These are phyloP conservation scores for Amylostereum areolatum DNA, from an alignment of 1,284 basidiomycete genomes.

Conservation along the genomic window DNA sequence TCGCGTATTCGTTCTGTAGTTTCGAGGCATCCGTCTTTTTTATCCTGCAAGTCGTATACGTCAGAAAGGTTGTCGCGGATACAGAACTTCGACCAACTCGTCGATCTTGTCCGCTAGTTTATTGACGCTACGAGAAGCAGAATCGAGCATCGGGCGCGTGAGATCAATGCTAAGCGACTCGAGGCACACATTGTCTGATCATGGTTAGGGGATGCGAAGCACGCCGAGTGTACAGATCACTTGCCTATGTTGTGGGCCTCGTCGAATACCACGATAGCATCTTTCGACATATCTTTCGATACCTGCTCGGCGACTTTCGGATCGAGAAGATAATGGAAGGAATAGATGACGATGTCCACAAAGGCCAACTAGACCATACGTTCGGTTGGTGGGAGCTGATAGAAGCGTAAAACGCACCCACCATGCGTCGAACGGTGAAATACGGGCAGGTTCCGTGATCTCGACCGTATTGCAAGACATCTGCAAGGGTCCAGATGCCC, in stretches of 20 bases:
- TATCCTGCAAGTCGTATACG: conserved; percentile 50
- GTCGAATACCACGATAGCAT: conserved; percentile 98
- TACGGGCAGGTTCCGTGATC: conserved; percentile 92
- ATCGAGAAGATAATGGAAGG: conserved; percentile 98
- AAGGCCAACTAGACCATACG: conserved; percentile 73
- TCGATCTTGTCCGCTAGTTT: conserved; percentile 91
- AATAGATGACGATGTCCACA: conserved; percentile 96
- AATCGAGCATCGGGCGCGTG: conserved; percentile 98
- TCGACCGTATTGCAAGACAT: conserved; percentile 85
- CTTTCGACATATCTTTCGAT: conserved; percentile 95
- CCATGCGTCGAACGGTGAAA: conserved; percentile 96
- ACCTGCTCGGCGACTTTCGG: conserved; percentile 99
- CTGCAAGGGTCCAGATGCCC: conserved; percentile 93
- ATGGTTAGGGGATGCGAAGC: neutral
- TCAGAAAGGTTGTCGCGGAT: neutral
- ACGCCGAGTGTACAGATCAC: neutral
- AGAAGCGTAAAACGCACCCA: conserved; percentile 26
- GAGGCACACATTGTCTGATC: conserved; percentile 94
- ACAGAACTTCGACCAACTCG: conserved; percentile 51
- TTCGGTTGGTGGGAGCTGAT: conserved; percentile 1
- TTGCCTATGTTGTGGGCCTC: conserved; percentile 98
- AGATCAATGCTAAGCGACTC: conserved; percentile 97
- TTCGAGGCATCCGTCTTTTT: conserved; percentile 92
- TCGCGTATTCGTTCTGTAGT: conserved; percentile 96
- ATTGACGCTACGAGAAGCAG: conserved; percentile 84